Percentiles rank a stretch among this genome's conserved stretches.
phyloP scores from a whole-genome alignment of 805 yeast genomes.

The Saturnispora sanitii region DNA sequence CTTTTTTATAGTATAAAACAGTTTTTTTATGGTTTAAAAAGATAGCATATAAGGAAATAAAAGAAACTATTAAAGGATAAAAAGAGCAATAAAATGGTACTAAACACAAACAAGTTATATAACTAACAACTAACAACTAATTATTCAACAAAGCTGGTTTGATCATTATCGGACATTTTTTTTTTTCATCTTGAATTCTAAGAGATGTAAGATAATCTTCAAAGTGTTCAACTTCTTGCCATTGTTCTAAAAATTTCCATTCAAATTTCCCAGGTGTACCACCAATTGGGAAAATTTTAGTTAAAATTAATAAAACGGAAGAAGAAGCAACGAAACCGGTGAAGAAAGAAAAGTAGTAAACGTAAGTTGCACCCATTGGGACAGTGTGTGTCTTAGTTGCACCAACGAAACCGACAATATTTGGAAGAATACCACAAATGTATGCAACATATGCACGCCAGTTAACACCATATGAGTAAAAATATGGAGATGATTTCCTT shows the following conservation, averaged over 20 bases:
- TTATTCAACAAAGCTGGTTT: background rate
- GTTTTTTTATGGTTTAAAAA: background rate
- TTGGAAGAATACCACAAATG: conserved; percentile 70
- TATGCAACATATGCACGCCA: conserved; percentile 84
- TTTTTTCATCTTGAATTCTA: background rate
- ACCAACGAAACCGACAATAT: conserved; percentile 81
- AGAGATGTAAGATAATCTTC: conserved; percentile 27
- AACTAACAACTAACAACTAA: background rate
- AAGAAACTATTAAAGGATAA: background rate
- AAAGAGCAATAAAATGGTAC: background rate
- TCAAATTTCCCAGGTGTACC: conserved; percentile 40
- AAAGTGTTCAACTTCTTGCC: conserved; percentile 56
- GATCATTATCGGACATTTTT: background rate
- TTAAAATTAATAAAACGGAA: conserved; percentile 42
- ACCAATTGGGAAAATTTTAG: conserved; percentile 39
- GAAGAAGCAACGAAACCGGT: conserved; percentile 61
- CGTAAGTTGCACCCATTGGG: conserved; percentile 66
- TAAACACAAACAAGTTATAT: too few relatives aligned
- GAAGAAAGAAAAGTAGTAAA: conserved; percentile 67
- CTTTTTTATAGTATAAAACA: too few relatives aligned
- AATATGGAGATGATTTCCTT: conserved; percentile 37
- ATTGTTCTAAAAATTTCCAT: conserved; percentile 53
- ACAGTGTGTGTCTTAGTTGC: conserved; percentile 62
- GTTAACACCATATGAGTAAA: conserved; percentile 59
- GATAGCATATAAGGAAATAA: too few relatives aligned